These are phyloP conservation scores for Ophiocordyceps camponoti-leonardi DNA, from an alignment of 2,329 filamentous ascomycete species.

Conservation along the genomic window DNA sequence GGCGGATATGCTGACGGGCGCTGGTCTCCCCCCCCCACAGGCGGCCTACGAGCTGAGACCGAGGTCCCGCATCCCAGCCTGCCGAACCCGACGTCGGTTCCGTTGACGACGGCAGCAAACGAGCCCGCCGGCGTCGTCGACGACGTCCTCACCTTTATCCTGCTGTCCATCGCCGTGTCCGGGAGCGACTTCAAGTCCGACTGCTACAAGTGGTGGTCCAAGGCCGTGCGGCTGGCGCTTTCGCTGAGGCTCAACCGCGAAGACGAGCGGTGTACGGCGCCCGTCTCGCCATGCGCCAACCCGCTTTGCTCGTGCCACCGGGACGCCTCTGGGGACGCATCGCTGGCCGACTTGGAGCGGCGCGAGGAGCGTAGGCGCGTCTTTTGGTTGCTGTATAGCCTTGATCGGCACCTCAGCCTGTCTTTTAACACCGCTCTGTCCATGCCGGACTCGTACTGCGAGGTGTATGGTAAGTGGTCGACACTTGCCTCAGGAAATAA, in stretches of 20 bases:
- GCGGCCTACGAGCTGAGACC: slow-evolving; percentile 15
- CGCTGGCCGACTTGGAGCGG: slow-evolving; percentile 18
- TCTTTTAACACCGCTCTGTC: slow-evolving; percentile 26
- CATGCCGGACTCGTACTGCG: slow-evolving; percentile 27
- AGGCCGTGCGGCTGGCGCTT: slow-evolving; percentile 20
- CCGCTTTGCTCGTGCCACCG: slow-evolving; percentile 14
- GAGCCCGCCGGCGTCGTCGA: slow-evolving; percentile 19
- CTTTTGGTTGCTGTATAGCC: slow-evolving; percentile 29
- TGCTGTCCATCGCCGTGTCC: slow-evolving; percentile 27
- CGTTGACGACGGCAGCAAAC: slow-evolving; percentile 14
- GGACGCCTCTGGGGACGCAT: slow-evolving; percentile 9
- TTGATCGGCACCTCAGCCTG: slow-evolving; percentile 28
- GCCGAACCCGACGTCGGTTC: slow-evolving; percentile 7
- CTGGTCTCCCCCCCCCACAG: slow-evolving; percentile 6
- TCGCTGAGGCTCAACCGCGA: slow-evolving; percentile 20
- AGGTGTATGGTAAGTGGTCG: slow-evolving; percentile 22
- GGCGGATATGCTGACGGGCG: too few species aligned
- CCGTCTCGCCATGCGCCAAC: slow-evolving; percentile 13
- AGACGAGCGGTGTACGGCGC: slow-evolving; percentile 15
- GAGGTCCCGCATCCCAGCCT: slow-evolving; percentile 11
- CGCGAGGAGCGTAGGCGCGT: slow-evolving; percentile 27
- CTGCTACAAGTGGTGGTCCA: slow-evolving; percentile 28
- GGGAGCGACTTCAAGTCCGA: slow-evolving; percentile 31
- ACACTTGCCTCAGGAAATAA: too few species aligned
- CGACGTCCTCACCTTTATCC: slow-evolving; percentile 25